Percentiles rank a stretch among this genome's conserved stretches.
phyloP scores from a whole-genome alignment of 345 rosid genomes.

The Citrus sp. region DNA sequence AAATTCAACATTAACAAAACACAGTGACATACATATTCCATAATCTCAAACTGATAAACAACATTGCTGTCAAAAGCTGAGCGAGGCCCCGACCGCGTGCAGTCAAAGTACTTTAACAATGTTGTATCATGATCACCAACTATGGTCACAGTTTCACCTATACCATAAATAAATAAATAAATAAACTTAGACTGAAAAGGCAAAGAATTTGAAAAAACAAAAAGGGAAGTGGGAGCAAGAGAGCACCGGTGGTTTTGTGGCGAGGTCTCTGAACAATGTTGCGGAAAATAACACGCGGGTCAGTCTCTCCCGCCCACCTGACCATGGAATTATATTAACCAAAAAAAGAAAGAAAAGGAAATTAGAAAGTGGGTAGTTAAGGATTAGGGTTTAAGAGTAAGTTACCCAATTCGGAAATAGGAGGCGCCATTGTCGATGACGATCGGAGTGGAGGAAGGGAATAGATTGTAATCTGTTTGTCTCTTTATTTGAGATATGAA shows the following conservation, averaged over 20 bases:
- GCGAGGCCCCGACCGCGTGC: slow-evolving; percentile 92
- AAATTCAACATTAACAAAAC: background rate
- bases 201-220: background rate
- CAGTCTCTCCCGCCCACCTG: slow-evolving; percentile 97
- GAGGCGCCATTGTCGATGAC: slow-evolving; percentile 98
- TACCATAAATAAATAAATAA: slow-evolving; percentile 2
- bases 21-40: slow-evolving; percentile 76
- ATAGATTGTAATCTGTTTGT: slow-evolving; percentile 67
- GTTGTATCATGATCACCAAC: slow-evolving; percentile 86
- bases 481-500: slow-evolving; percentile 52
- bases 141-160: slow-evolving; percentile 87
- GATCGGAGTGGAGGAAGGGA: slow-evolving; percentile 72
- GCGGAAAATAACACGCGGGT: slow-evolving; percentile 91
- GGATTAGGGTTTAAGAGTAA: slow-evolving; percentile 31
- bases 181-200: background rate
- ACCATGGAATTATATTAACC: slow-evolving; percentile 1
- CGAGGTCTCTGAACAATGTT: slow-evolving; percentile 97
- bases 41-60: slow-evolving; percentile 89
- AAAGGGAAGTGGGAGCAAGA: background rate
- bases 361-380: no score
- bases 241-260: slow-evolving; percentile 79
- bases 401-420: slow-evolving; percentile 92
- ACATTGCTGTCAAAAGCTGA: slow-evolving; percentile 88
- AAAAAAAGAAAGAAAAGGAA: no score
- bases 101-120: slow-evolving; percentile 81